Conservation (phyloP, 208 protist genomes). For the Crithidia mellificae region DNA sequence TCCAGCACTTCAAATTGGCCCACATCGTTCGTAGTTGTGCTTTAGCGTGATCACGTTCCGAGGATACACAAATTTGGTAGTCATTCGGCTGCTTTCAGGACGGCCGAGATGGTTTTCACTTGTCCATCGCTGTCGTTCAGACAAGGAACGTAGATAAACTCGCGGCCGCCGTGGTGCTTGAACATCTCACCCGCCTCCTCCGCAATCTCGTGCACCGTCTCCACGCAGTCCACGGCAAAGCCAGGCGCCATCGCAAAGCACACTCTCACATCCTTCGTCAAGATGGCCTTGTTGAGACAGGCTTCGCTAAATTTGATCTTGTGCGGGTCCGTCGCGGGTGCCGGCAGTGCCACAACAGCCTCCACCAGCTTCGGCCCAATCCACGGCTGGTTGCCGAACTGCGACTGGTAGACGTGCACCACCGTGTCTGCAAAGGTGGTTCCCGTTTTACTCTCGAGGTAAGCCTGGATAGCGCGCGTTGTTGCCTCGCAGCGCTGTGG, state of each 20-base stretch:
- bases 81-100: slow-evolving; percentile 13
- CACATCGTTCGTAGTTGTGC: too few relatives aligned
- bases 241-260: slow-evolving; percentile 42
- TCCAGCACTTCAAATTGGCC: too few relatives aligned
- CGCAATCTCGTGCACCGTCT: slow-evolving; percentile 43
- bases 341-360: slow-evolving; percentile 24
- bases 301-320: slow-evolving; percentile 22
- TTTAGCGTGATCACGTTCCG: too few relatives aligned
- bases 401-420: slow-evolving; percentile 51
- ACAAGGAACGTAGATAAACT: slow-evolving; percentile 34
- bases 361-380: slow-evolving; percentile 40
- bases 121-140: slow-evolving; percentile 45
- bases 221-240: slow-evolving; percentile 50
- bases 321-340: not conserved
- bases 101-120: slow-evolving; percentile 18
- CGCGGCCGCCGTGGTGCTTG: slow-evolving; percentile 26
- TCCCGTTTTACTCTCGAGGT: slow-evolving; percentile 14
- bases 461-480: slow-evolving; percentile 15
- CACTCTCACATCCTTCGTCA: slow-evolving; percentile 11
- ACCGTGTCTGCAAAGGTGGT: slow-evolving; percentile 17
- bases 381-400: slow-evolving; percentile 52
- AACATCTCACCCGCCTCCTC: slow-evolving; percentile 36
- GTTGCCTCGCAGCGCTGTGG: slow-evolving; percentile 34
- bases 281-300: slow-evolving; percentile 8
- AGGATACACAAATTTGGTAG: too few relatives aligned